Base-by-base conservation (phyloP, 495 filamentous ascomycete genomes). In the Lepidopterella palustris region DNA sequence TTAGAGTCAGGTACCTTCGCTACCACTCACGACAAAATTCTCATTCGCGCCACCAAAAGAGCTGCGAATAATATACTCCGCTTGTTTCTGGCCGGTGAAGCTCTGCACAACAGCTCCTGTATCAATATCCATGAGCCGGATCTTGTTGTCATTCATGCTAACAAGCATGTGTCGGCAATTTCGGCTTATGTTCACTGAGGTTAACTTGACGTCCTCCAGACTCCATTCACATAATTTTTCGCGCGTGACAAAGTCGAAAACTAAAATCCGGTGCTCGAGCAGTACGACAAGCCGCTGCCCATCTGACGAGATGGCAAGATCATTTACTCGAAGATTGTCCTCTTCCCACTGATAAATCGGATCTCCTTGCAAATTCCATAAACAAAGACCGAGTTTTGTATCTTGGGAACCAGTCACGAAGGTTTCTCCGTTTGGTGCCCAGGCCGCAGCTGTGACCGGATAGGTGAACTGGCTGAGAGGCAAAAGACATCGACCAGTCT, bases 1-100 rank as follows among this genome's bases (percentile, higher is more conserved):
- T n/a, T n/a, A n/a, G n/a, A n/a, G n/a, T n/a, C n/a, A n/a, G 62
- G 9, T 77, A 93, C 92, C 90, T 83, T 97, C 90, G 68, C 90
- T 95, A 23, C 93, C 93, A 69, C 86, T 89, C 18, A 93, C 80
- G 26, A 97, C 83, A 70, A 97, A 93, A 67, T 85, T 90, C 75
- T 97, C 92, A 49, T 85, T 82, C 0, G 93, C 91, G 15, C 93
- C 93, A 5, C 95, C 93, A 74, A 96, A 92, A 4, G 76, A 75
- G 71, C 84, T 88, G 45, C 93, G 76, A 63, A 98, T 95, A 18
- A 95, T 81, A 64, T 77, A 95, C 3, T 82, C 69, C 24, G 79
- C 81, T 61, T 89, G 88, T 55, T 78, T 80, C 57, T 92, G 85
- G 9, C 90, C 90, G 5, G 77, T 72, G 71, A 87, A 98, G 31